Conservation (phyloP, 345 rosid genomes). For the Citrus hindsii region DNA sequence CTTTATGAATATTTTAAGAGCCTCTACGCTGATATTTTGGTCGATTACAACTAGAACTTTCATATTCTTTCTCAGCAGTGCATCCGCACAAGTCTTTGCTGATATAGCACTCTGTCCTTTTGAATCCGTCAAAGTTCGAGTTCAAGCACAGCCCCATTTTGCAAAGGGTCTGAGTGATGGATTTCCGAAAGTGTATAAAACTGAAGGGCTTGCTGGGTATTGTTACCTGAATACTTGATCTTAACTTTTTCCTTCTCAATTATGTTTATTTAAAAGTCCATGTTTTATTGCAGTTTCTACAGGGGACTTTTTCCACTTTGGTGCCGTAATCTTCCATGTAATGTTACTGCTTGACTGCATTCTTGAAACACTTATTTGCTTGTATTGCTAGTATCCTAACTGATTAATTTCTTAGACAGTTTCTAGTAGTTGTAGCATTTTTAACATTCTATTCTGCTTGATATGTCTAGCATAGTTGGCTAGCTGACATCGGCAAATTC, state of each 20-base stretch:
- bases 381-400: background rate
- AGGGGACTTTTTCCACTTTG: slow-evolving; percentile 48
- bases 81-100: slow-evolving; percentile 69
- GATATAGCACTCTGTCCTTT: slow-evolving; percentile 69
- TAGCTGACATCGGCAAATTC: background rate
- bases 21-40: slow-evolving; percentile 43
- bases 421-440: background rate
- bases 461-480: background rate
- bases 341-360: slow-evolving; percentile 26
- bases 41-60: slow-evolving; percentile 33
- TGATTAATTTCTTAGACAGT: background rate
- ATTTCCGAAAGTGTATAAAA: slow-evolving; percentile 45
- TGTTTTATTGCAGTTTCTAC: slow-evolving; percentile 40
- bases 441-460: background rate
- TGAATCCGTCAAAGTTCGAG: slow-evolving; percentile 63
- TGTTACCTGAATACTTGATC: slow-evolving; percentile 1
- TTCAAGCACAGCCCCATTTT: slow-evolving; percentile 55
- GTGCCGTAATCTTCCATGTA: slow-evolving; percentile 53
- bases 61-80: slow-evolving; percentile 57
- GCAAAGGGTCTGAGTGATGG: slow-evolving; percentile 66
- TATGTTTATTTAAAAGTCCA: background rate
- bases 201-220: slow-evolving; percentile 63
- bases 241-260: background rate
- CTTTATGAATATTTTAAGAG: slow-evolving; percentile 68
- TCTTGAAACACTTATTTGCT: slow-evolving; percentile 12